Evolutionary conservation across 176 grass and related monocot genomes (phyloP).

Genomic region (sorghum (Sorghum bicolor)): Sorghum_bicolor_NCBIv3 NC_012874.2:5292501-5293000

Average conservation of each 20-base stretch:
- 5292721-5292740: not conserved
- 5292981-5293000: not conserved
- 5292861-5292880: not conserved
- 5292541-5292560: not conserved
- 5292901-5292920: not conserved
- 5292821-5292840: not conserved
- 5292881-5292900: not conserved
- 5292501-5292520: not conserved
- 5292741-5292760: not conserved
- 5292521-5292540: not conserved
- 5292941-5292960: slow-evolving; percentile 9
- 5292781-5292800: not conserved
- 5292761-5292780: not conserved
- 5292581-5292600: not conserved
- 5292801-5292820: no score
- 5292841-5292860: not conserved
- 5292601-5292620: not conserved
- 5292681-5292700: not conserved
- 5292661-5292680: no score
- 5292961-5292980: slow-evolving; percentile 20
- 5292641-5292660: not conserved
- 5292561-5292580: not conserved
- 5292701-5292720: not conserved
- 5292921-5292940: not conserved
- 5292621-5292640: not conserved